phyloP scores from a whole-genome alignment of 2,329 filamentous ascomycete genomes.

The Sporothrix mexicana region DNA sequence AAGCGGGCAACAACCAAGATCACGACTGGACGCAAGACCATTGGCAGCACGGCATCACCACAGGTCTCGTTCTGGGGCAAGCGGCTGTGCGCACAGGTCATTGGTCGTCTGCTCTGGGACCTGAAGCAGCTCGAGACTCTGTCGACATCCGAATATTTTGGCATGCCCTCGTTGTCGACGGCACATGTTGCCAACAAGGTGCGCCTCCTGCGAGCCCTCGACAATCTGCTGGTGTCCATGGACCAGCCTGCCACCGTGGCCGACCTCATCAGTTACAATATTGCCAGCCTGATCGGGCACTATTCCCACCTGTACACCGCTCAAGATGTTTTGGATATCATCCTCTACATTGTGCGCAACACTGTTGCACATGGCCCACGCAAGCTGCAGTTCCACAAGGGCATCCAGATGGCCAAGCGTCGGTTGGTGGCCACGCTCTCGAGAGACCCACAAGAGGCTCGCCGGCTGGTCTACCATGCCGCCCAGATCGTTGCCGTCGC shows the following conservation, averaged over 20 bases:
- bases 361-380: constrained; percentile 37
- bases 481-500: constrained; percentile 44
- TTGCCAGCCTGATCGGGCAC: constrained; percentile 42
- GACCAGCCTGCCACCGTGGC: constrained; percentile 39
- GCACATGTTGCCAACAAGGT: constrained; percentile 41
- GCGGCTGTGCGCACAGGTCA: constrained; percentile 42
- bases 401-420: constrained; percentile 39
- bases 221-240: constrained; percentile 39
- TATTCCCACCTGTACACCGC: constrained; percentile 43
- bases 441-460: constrained; percentile 37
- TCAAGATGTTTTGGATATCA: constrained; percentile 42
- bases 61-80: constrained; percentile 41
- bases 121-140: constrained; percentile 43
- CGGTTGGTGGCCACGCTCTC: constrained; percentile 40
- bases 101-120: constrained; percentile 44
- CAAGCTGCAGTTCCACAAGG: constrained; percentile 33
- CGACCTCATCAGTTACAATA: constrained; percentile 44
- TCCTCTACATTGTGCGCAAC: constrained; percentile 44
- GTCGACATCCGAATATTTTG: constrained; percentile 41
- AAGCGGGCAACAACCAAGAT: neutral
- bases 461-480: constrained; percentile 43
- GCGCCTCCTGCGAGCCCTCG: constrained; percentile 38
- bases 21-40: neutral
- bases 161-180: constrained; percentile 40
- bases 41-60: neutral